Conservation (phyloP, 768 basidiomycete species). For the Grammothele lineata region DNA sequence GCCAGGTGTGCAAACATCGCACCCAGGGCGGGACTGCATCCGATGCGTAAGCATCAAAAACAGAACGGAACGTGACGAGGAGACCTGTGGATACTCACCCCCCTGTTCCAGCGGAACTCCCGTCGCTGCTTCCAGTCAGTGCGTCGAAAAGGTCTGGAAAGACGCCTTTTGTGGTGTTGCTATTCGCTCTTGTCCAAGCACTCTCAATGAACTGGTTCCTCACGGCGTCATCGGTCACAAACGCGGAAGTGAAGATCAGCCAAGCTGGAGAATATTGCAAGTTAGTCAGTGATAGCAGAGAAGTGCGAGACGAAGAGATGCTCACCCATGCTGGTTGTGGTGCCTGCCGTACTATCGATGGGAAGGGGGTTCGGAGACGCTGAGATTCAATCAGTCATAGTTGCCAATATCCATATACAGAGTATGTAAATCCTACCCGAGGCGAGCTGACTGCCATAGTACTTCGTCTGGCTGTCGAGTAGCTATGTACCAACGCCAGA, state of each 20-base stretch:
- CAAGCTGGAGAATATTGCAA: conserved; percentile 1
- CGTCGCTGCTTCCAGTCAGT: neutral
- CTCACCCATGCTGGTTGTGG: conserved; percentile 1
- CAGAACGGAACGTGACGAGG: no score
- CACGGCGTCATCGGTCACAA: conserved; percentile 6
- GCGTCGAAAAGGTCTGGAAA: conserved; percentile 10
- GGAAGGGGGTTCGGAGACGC: neutral
- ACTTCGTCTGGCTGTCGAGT: conserved; percentile 5
- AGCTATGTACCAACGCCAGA: neutral
- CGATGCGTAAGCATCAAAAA: neutral
- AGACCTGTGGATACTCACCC: no score
- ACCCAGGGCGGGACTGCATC: conserved; percentile 9
- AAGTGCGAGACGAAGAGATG: no score
- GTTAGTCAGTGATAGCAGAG: neutral
- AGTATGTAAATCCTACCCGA: no score
- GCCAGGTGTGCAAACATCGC: conserved; percentile 13
- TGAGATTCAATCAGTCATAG: no score
- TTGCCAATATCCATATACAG: no score
- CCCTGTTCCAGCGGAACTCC: neutral
- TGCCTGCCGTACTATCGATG: conserved; percentile 1
- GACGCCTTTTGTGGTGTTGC: conserved; percentile 6
- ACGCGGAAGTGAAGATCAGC: conserved; percentile 11
- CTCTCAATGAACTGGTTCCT: conserved; percentile 6
- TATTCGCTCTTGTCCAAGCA: conserved; percentile 2
- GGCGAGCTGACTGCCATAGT: conserved; percentile 2